Evolutionary conservation across 768 basidiomycete genomes (phyloP), one percentile per base, ranked within the genome.

Genomic region (Podaxis pistillaris): DNA sequence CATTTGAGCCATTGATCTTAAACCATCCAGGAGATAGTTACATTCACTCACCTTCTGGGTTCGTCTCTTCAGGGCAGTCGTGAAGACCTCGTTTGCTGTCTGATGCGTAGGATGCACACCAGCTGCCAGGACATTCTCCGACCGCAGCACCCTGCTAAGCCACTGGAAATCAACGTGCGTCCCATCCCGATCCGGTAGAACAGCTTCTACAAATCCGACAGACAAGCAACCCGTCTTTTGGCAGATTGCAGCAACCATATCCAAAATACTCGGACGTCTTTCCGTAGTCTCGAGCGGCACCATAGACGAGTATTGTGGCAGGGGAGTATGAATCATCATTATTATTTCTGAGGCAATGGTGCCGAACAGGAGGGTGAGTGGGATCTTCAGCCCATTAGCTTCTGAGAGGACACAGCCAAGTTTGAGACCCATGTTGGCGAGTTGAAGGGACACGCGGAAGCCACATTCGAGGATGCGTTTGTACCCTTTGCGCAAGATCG

Each of bases 291-390:
- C 54, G 8, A 55, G 53, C 4, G 53, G 41, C 26, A 15, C 53
- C 44, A 55, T 62, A 2, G 12, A 55, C 13, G 41, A 47, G 17
- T 36, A 47, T 30, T 4, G 8, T 6, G 53, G 60, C 11, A 62
- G 44, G 11, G 53, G 60, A 13, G 54, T 56, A 7, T 47, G 60
- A 28, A 56, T 37, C 28, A 28, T 26, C 36, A 56, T 56, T 44
- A 56, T 62, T 7, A 49, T 24, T 19, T 55, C 54, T n/a, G 54
- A 62, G 9, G 61, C 61, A 17, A 41, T 19, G 3, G 61, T 56
- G n/a, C 61, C 61, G 6, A 62, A 33, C n/a, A 62, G 30, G 47
- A 62, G 54, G 9, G 61, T 56, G 37, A 62, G 37, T 15, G 61
- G 54, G 17, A 62, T 40, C n/a, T 56, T 33, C 17, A 62, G 55